Percentiles rank a stretch among this genome's conserved stretches.
Evolutionary conservation across 225 moss, liverwort and hornwort species (phyloP).

Genomic region (Lunularia cruciata): DNA sequence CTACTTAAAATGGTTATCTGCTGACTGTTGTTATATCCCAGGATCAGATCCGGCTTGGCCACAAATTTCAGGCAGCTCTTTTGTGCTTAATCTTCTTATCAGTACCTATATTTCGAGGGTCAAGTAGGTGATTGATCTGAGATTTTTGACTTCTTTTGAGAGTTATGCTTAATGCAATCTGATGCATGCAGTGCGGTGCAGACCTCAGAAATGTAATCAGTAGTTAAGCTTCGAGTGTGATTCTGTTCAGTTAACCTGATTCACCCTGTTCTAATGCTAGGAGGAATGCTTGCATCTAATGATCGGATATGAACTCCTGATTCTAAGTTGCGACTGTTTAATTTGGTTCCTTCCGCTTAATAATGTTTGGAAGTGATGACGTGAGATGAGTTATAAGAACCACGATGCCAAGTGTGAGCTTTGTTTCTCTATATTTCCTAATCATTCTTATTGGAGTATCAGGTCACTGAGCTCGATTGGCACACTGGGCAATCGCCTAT

Average conservation of each 20-base stretch:
- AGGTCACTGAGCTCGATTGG: not conserved
- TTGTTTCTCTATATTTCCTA: not conserved
- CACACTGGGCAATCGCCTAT: not conserved
- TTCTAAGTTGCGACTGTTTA: not conserved
- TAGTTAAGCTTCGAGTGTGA: constrained; percentile 9
- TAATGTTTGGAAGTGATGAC: not conserved
- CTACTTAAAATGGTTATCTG: constrained; percentile 23
- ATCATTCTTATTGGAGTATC: not conserved
- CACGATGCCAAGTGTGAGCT: not conserved
- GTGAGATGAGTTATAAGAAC: not conserved
- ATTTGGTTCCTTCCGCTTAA: not conserved
- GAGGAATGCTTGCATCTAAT: not conserved
- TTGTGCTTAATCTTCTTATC: constrained; percentile 19
- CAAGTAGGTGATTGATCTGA: constrained; percentile 23
- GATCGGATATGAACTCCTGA: not conserved
- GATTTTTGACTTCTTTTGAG: constrained; percentile 19
- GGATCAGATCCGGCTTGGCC: constrained; percentile 37
- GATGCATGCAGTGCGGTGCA: constrained; percentile 17
- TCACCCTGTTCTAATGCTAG: not conserved
- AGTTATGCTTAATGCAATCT: constrained; percentile 12
- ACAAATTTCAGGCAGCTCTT: constrained; percentile 19
- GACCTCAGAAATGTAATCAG: constrained; percentile 12
- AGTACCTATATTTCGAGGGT: constrained; percentile 18
- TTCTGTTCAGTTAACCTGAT: constrained; percentile 2
- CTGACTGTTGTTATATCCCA: constrained; percentile 37